A percentile compares a stretch with the other conserved stretches of the same genome.
Evolutionary conservation across 2,329 filamentous ascomycete genomes (phyloP).

Genomic region (Fusarium humuli): DNA sequence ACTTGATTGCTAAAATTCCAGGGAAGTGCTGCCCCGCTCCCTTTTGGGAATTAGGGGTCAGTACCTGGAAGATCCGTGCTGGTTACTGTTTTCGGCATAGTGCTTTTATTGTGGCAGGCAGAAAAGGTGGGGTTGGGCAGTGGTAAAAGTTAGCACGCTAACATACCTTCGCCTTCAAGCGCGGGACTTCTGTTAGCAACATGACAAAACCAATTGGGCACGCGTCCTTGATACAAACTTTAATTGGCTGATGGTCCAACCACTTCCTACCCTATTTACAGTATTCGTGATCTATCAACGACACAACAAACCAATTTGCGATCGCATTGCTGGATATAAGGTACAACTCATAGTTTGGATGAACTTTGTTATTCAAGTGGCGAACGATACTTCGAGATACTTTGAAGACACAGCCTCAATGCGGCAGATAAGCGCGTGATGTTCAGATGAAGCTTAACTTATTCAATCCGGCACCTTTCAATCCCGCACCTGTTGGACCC

Average conservation of each 20-base stretch:
- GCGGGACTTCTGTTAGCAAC: background rate
- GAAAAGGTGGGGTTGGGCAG: background rate
- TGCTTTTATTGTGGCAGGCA: background rate
- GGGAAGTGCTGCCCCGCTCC: too few species aligned
- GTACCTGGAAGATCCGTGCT: background rate
- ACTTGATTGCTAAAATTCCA: background rate
- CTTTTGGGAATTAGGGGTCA: background rate
- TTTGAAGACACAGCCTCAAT: background rate
- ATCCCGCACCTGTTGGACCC: too few species aligned
- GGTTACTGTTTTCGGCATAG: background rate
- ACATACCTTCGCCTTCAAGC: background rate
- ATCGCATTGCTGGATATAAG: background rate
- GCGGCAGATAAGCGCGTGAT: too few species aligned
- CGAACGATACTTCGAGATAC: background rate
- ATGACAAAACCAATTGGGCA: too few species aligned
- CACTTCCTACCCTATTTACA: background rate
- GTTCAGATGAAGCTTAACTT: background rate
- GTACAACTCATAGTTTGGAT: background rate
- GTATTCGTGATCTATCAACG: background rate
- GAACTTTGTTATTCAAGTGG: background rate
- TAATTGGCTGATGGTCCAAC: background rate
- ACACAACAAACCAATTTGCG: background rate
- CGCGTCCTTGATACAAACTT: background rate
- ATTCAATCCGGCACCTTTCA: too few species aligned
- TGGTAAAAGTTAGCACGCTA: background rate